Conservation (phyloP, 192 early-diverging fungal genomes). For the Martensiomyces pterosporus region DNA sequence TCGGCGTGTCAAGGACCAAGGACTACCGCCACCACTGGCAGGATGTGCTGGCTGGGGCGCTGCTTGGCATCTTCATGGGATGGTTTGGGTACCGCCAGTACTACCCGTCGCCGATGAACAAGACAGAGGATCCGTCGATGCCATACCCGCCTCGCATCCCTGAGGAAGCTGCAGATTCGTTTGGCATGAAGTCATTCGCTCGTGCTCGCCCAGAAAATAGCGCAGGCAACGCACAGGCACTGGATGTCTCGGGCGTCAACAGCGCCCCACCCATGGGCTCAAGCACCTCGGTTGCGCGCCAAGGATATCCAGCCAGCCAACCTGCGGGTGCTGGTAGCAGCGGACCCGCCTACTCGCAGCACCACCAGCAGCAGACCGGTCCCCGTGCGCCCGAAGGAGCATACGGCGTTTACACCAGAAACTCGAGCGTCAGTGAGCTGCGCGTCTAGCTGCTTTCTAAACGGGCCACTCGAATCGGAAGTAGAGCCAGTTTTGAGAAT, state of each 20-base stretch:
- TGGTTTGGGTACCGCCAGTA: conserved; percentile 67
- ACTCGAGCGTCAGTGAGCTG: too few relatives aligned
- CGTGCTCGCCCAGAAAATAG: not conserved
- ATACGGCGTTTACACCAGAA: too few relatives aligned
- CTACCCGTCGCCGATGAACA: conserved; percentile 51
- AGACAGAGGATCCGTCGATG: conserved; percentile 11
- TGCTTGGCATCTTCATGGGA: conserved; percentile 58
- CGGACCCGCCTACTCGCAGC: conserved; percentile 24
- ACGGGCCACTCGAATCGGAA: too few relatives aligned
- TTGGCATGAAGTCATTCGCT: conserved; percentile 14
- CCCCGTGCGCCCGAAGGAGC: conserved; percentile 10
- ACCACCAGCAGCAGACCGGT: conserved; percentile 5
- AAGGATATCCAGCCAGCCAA: too few relatives aligned
- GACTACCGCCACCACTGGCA: conserved; percentile 83
- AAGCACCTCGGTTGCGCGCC: too few relatives aligned
- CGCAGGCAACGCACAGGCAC: conserved; percentile 1
- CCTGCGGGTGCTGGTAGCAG: too few relatives aligned
- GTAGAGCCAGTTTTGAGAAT: too few relatives aligned
- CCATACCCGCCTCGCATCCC: conserved; percentile 48
- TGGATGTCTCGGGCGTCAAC: too few relatives aligned
- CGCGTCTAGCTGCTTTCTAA: too few relatives aligned
- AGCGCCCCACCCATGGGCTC: too few relatives aligned
- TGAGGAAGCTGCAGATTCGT: conserved; percentile 11
- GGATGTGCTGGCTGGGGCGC: conserved; percentile 63
- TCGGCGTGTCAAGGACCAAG: conserved; percentile 61